Conservation (phyloP, 2,329 filamentous ascomycete species). For the Penicillium sp. region DNA sequence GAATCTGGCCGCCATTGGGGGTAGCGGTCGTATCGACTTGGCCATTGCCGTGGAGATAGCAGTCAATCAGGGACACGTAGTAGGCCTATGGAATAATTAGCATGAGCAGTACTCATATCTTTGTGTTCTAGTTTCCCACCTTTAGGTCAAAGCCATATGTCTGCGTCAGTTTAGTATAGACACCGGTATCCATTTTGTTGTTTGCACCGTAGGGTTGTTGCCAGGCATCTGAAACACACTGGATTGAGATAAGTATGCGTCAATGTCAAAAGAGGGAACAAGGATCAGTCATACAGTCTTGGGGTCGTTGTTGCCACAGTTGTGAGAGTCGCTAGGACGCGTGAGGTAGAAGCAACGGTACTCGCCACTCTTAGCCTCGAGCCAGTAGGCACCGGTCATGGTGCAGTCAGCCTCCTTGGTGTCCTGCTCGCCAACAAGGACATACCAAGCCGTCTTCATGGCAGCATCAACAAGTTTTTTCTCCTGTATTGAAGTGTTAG, state of each 20-base stretch:
- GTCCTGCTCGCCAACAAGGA: neutral
- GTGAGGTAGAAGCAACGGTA: slow-evolving; percentile 8
- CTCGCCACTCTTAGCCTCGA: slow-evolving; percentile 1
- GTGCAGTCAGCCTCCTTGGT: neutral
- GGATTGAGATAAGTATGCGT: too few relatives aligned
- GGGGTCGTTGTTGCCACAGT: neutral
- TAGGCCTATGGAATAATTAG: neutral
- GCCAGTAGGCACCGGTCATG: slow-evolving; percentile 5
- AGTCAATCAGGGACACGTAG: neutral
- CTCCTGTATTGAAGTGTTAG: neutral
- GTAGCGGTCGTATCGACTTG: neutral
- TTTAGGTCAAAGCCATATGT: slow-evolving; percentile 4
- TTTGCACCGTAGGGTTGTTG: neutral
- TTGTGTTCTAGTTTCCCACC: neutral
- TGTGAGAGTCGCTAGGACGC: neutral
- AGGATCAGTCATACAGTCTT: neutral
- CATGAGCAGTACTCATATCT: neutral
- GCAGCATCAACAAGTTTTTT: neutral
- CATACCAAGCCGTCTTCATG: neutral
- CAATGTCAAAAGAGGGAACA: too few relatives aligned
- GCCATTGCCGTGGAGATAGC: neutral
- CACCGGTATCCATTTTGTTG: neutral
- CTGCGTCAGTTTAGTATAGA: slow-evolving; percentile 1
- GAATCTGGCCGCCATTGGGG: neutral
- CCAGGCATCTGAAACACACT: slow-evolving; percentile 4